Conservation (phyloP, 495 filamentous ascomycete genomes). For the Copromyces sp. region DNA sequence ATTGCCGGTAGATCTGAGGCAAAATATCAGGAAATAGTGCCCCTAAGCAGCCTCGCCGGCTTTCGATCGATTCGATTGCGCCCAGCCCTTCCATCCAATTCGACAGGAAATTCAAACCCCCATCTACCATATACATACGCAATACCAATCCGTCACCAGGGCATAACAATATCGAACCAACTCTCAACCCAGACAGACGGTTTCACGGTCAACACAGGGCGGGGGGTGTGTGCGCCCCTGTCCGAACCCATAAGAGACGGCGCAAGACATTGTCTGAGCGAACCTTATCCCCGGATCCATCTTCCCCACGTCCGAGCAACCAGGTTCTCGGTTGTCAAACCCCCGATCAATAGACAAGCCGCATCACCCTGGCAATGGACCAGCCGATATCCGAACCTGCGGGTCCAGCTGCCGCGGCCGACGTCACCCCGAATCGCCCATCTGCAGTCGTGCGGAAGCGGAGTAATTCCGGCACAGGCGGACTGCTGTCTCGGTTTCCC, state of each 20-base stretch:
- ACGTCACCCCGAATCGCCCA: slow-evolving; percentile 13
- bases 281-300: background rate
- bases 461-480: slow-evolving; percentile 33
- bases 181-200: background rate
- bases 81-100: background rate
- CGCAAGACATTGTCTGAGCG: background rate
- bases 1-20: background rate
- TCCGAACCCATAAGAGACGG: background rate
- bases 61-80: background rate
- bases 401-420: slow-evolving; percentile 2
- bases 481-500: slow-evolving; percentile 50
- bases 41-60: background rate
- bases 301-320: background rate
- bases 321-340: background rate
- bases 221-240: background rate
- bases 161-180: background rate
- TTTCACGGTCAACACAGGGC: background rate
- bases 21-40: background rate
- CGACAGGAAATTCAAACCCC: background rate
- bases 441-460: slow-evolving; percentile 18
- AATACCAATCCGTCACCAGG: background rate
- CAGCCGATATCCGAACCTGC: slow-evolving; percentile 6
- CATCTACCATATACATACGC: background rate
- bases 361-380: slow-evolving; percentile 9
- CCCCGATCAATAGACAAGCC: background rate